A percentile compares a stretch with the other conserved stretches of the same genome.
These are phyloP conservation scores for Thelonectria olida DNA, from an alignment of 2,329 filamentous ascomycete genomes.

Conservation along the genomic window DNA sequence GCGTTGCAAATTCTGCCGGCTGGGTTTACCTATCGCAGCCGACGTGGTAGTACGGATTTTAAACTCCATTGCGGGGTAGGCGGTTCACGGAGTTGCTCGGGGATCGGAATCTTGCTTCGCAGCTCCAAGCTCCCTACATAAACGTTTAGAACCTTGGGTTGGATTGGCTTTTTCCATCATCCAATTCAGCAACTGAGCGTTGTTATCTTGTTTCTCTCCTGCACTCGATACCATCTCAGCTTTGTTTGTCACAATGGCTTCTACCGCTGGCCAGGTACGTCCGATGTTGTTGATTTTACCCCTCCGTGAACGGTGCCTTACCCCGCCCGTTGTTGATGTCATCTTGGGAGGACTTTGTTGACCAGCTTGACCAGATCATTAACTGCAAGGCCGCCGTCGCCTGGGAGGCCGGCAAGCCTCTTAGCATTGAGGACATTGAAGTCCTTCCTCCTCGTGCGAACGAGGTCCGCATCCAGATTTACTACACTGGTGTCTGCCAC, in stretches of 20 bases:
- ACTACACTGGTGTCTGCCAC: constrained; percentile 99
- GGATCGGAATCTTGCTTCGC: constrained; percentile 40
- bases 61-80: constrained; percentile 41
- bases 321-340: constrained; percentile 34
- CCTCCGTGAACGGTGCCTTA: constrained; percentile 29
- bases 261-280: constrained; percentile 63
- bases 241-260: constrained; percentile 52
- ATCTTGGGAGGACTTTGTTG: constrained; percentile 24
- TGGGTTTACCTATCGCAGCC: constrained; percentile 37
- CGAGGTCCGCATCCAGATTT: constrained; percentile 96
- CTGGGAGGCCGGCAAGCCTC: constrained; percentile 93
- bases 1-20: constrained; percentile 22
- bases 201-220: constrained; percentile 18
- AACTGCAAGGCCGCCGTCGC: constrained; percentile 97
- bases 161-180: constrained; percentile 19
- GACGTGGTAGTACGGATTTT: constrained; percentile 33
- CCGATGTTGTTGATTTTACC: constrained; percentile 24
- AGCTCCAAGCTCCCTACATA: constrained; percentile 36
- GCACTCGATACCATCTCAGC: constrained; percentile 25
- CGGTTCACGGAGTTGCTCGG: constrained; percentile 39
- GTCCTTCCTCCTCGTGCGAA: constrained; percentile 88
- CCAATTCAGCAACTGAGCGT: constrained; percentile 22
- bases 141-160: constrained; percentile 30
- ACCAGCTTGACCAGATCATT: constrained; percentile 72
- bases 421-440: constrained; percentile 91